phyloP scores from a whole-genome alignment of 805 yeast species.

The Nakazawaea wyomingensis region DNA sequence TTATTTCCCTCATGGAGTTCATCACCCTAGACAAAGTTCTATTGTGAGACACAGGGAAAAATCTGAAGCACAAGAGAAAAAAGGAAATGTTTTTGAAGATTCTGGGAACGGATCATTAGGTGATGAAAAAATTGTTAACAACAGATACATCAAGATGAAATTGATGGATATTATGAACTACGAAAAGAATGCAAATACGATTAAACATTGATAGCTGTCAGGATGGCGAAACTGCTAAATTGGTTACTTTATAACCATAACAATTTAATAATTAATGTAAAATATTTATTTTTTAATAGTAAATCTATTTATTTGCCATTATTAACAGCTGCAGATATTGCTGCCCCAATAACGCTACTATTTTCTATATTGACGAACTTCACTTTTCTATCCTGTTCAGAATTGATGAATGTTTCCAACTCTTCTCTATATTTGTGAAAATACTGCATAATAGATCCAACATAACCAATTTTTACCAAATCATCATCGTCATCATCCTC shows the following conservation, averaged over 20 bases:
- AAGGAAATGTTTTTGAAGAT: background rate
- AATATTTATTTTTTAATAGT: too few species aligned
- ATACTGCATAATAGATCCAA: conserved; percentile 47
- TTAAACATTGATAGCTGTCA: too few species aligned
- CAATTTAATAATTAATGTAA: too few species aligned
- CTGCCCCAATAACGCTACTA: conserved; percentile 49
- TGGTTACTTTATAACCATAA: too few species aligned
- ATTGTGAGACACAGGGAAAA: conserved; percentile 8
- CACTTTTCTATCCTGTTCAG: conserved; percentile 22
- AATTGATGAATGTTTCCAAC: conserved; percentile 21
- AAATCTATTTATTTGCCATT: background rate
- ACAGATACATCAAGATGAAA: conserved; percentile 5
- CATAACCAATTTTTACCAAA: conserved; percentile 36
- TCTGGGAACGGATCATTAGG: background rate
- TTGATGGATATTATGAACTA: conserved; percentile 4
- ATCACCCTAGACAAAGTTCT: conserved; percentile 22
- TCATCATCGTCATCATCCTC: background rate
- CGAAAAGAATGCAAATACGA: background rate
- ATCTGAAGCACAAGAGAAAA: conserved; percentile 1
- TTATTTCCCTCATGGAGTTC: conserved; percentile 44
- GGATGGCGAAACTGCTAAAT: too few species aligned
- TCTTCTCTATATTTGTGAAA: conserved; percentile 33
- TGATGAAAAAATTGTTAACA: background rate
- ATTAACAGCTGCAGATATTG: conserved; percentile 38
- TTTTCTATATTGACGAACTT: conserved; percentile 36